Evolutionary conservation across 2,329 filamentous ascomycete genomes (phyloP), one percentile per base, ranked within the genome.

Genomic region (Fonsecaea pedrosoi): DNA sequence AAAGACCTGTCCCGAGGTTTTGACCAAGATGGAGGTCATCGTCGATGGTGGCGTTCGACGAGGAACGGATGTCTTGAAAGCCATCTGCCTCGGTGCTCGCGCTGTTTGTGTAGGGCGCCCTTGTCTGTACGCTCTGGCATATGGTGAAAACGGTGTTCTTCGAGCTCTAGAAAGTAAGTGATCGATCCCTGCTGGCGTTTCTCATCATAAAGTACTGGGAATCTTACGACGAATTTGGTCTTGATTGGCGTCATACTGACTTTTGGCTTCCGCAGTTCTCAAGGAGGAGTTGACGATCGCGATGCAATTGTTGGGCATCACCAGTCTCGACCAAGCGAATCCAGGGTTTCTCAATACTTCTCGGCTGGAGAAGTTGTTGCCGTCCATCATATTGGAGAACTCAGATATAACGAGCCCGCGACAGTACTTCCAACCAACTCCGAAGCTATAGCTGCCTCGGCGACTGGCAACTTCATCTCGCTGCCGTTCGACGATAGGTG

Each of bases 271-370:
- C 13, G 38, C 38, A 84, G 82, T 84, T 18, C 69, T 86, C 15
- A 81, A 80, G 59, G 88, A 90, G 67, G 88, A 90, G 74, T 75
- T 90, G 4, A 84, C 88, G 71, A 88, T 86, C 1, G 87, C 87
- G 1, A 90, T 90, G 88, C 83, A 85, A 32, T 82, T 89, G 75
- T 84, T 88, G 65, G 88, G 88, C 1, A 81, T 90, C 38, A 89
- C 86, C 0, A 82, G 85, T 68, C 76, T 90, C 8, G 82, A 84
- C 61, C 82, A 89, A 73, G 81, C 87, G 5, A 84, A 88, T 69
- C 86, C 87, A 1, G 86, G 87, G 0, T 78, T 89, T 74, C 76
- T 90, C 25, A 88, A 89, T 62, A 84, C 83, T 42, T 42, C 6
- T 13, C 38, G 13, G 38, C 38, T 42, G 38, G 38, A 42, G 10